Conservation (phyloP, 2,329 filamentous ascomycete genomes). For the Fusarium chlamydosporum region DNA sequence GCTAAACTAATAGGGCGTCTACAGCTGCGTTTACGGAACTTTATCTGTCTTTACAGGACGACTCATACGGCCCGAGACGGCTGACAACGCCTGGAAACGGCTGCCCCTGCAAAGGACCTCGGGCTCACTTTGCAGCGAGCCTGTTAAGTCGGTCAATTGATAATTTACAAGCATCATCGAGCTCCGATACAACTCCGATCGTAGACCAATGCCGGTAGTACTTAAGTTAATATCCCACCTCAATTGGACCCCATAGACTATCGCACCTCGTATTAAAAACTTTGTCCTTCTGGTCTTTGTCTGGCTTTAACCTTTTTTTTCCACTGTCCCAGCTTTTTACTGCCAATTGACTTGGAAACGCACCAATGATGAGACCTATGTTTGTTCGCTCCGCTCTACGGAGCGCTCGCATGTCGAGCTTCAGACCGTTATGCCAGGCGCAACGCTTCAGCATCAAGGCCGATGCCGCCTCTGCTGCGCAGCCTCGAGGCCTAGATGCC, state of each 20-base stretch:
- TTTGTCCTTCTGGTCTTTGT: neutral
- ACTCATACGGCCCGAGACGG: conserved; percentile 44
- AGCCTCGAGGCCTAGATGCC: conserved; percentile 80
- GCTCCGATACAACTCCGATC: conserved; percentile 51
- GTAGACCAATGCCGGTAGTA: conserved; percentile 34
- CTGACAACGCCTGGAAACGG: conserved; percentile 48
- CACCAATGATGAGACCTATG: conserved; percentile 52
- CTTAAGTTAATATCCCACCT: conserved; percentile 39
- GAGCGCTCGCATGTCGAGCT: conserved; percentile 59
- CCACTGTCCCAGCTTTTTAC: neutral
- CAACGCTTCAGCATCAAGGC: conserved; percentile 68
- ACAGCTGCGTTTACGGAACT: conserved; percentile 35
- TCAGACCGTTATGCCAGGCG: conserved; percentile 51
- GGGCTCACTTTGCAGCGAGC: conserved; percentile 32
- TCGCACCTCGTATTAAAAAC: conserved; percentile 18
- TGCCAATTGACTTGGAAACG: conserved; percentile 25
- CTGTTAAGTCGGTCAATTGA: conserved; percentile 44
- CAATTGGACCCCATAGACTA: conserved; percentile 7
- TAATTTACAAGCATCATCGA: conserved; percentile 37
- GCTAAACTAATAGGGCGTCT: conserved; percentile 27
- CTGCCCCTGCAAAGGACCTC: conserved; percentile 46
- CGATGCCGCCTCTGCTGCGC: conserved; percentile 63
- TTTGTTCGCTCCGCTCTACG: conserved; percentile 54
- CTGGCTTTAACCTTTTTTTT: neutral
- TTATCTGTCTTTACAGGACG: conserved; percentile 35